phyloP scores from a whole-genome alignment of 768 basidiomycete genomes.

The Amanita pseudoporphyria region DNA sequence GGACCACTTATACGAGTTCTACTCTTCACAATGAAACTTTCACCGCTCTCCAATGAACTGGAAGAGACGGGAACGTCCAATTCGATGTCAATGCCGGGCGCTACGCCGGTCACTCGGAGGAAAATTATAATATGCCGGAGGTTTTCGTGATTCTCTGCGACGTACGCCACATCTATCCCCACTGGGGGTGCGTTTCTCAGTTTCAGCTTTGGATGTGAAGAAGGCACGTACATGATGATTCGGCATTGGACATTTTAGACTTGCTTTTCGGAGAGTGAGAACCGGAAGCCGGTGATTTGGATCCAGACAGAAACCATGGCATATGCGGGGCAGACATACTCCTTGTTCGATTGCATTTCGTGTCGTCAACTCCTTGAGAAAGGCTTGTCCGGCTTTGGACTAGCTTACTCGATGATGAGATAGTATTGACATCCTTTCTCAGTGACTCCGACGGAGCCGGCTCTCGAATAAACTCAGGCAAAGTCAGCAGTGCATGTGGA shows the following conservation, averaged over 20 bases:
- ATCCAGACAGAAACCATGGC: constrained; percentile 41
- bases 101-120: constrained; percentile 44
- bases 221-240: not conserved
- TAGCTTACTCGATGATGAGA: constrained; percentile 52
- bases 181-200: constrained; percentile 7
- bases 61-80: constrained; percentile 52
- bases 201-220: not conserved
- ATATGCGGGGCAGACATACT: constrained; percentile 55
- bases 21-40: constrained; percentile 54
- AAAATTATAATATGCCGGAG: constrained; percentile 74
- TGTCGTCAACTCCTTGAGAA: constrained; percentile 11
- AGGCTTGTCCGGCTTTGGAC: constrained; percentile 35
- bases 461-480: constrained; percentile 60
- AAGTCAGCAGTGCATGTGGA: constrained; percentile 41
- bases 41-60: constrained; percentile 31
- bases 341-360: constrained; percentile 30
- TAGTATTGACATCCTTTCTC: constrained; percentile 30
- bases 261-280: constrained; percentile 2
- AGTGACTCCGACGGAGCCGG: constrained; percentile 28
- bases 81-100: constrained; percentile 42
- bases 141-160: constrained; percentile 79
- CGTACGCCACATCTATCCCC: constrained; percentile 38
- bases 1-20: constrained; percentile 48
- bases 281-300: constrained; percentile 9
- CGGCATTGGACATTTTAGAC: constrained; percentile 1